Conservation (phyloP, 306 rosid species). For the Canavalia gladiata region DNA sequence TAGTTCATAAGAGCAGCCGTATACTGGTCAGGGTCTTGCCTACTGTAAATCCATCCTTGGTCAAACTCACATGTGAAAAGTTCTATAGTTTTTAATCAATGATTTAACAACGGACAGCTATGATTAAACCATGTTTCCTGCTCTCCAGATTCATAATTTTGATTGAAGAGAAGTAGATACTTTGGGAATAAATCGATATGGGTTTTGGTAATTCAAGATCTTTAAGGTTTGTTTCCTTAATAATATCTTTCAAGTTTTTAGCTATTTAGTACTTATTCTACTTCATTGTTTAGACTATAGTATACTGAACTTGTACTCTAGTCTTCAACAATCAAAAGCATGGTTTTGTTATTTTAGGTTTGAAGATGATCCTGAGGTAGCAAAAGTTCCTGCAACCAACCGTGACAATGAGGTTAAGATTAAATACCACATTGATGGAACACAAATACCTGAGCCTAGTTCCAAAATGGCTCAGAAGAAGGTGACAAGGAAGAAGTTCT, state of each 20-base stretch:
- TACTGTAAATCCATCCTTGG: slow-evolving; percentile 15
- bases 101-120: slow-evolving; percentile 27
- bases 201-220: slow-evolving; percentile 74
- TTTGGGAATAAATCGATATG: slow-evolving; percentile 56
- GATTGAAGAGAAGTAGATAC: slow-evolving; percentile 43
- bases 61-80: slow-evolving; percentile 41
- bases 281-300: not conserved
- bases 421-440: slow-evolving; percentile 64
- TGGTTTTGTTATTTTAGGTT: slow-evolving; percentile 48
- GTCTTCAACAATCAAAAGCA: slow-evolving; percentile 1
- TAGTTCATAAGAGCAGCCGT: slow-evolving; percentile 56
- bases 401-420: slow-evolving; percentile 46
- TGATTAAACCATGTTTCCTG: slow-evolving; percentile 33
- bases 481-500: slow-evolving; percentile 52
- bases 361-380: slow-evolving; percentile 57
- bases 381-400: slow-evolving; percentile 31
- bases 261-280: not conserved
- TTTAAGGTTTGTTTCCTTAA: slow-evolving; percentile 59
- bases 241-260: slow-evolving; percentile 7
- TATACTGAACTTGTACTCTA: slow-evolving; percentile 4
- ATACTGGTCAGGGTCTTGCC: slow-evolving; percentile 37
- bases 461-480: slow-evolving; percentile 45
- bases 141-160: slow-evolving; percentile 44
- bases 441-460: slow-evolving; percentile 54
- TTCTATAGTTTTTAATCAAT: not conserved